A percentile compares a stretch with the other conserved stretches of the same genome.
These are phyloP conservation scores for Cadophora luteo-olivacea DNA, from an alignment of 2,329 filamentous ascomycete genomes.

Conservation along the genomic window DNA sequence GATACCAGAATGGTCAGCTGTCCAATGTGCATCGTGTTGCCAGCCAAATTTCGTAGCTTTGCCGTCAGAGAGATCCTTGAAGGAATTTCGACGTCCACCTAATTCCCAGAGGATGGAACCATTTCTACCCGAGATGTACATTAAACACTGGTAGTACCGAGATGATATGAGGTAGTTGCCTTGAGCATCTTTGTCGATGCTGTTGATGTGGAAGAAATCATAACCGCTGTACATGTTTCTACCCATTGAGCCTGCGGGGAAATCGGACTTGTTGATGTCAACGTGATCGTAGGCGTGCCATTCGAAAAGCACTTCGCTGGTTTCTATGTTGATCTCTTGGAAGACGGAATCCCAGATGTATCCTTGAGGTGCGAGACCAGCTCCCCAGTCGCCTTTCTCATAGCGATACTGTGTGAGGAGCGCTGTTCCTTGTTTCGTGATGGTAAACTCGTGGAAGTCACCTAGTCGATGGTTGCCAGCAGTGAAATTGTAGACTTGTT, in stretches of 20 bases:
- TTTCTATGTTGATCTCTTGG: constrained; percentile 58
- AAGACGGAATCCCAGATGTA: constrained; percentile 52
- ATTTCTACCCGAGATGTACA: constrained; percentile 50
- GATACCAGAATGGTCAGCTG: constrained; percentile 24
- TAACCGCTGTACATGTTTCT: constrained; percentile 36
- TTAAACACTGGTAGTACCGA: constrained; percentile 49
- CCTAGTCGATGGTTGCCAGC: constrained; percentile 46
- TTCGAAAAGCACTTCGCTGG: constrained; percentile 55
- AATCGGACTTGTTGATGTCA: constrained; percentile 22
- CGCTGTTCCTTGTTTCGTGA: constrained; percentile 51
- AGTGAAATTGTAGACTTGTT: constrained; percentile 47
- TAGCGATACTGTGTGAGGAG: constrained; percentile 51
- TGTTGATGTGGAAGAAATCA: constrained; percentile 45
- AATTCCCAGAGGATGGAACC: constrained; percentile 54
- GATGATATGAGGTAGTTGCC: constrained; percentile 55
- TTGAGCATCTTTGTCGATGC: constrained; percentile 46
- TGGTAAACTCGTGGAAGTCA: constrained; percentile 53
- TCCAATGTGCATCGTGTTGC: constrained; percentile 55
- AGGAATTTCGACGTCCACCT: constrained; percentile 51
- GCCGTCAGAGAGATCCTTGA: constrained; percentile 42
- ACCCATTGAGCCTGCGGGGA: constrained; percentile 13
- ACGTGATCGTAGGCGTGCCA: constrained; percentile 49
- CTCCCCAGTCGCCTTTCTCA: constrained; percentile 43
- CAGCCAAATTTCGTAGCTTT: constrained; percentile 54
- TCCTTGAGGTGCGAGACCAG: constrained; percentile 37